Evolutionary conservation across 2,329 filamentous ascomycete species (phyloP).

Genomic region (Cercospora beticola): DNA sequence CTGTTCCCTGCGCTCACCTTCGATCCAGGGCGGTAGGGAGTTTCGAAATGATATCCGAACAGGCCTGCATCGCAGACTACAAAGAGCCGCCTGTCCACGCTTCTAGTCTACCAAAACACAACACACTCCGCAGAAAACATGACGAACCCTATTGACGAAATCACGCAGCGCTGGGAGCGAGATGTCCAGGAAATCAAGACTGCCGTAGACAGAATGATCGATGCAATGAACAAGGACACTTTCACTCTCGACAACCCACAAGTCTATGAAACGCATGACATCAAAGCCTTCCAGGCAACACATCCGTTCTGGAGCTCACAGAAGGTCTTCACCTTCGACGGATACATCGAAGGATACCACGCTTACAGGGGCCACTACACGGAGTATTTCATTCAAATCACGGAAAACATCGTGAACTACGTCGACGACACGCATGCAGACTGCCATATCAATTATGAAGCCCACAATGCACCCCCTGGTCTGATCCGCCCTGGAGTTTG

Average conservation of each 20-base stretch:
- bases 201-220: neutral
- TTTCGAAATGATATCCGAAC: neutral
- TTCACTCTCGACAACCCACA: constrained; percentile 8
- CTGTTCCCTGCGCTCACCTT: neutral
- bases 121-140: neutral
- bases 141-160: neutral
- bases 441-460: neutral
- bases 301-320: neutral
- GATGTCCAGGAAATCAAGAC: neutral
- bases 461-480: neutral
- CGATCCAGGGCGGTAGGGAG: neutral
- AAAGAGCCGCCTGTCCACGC: neutral
- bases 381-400: neutral
- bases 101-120: neutral
- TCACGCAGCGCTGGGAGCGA: neutral
- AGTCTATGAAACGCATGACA: constrained; percentile 2
- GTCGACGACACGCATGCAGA: constrained; percentile 6
- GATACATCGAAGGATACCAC: neutral
- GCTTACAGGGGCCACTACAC: neutral
- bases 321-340: neutral
- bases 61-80: neutral
- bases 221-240: constrained; percentile 5
- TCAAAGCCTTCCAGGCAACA: neutral
- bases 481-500: neutral
- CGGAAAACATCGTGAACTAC: neutral